Evolutionary conservation across 2,329 filamentous ascomycete genomes (phyloP).

Genomic region (Epichloe uncinata): DNA sequence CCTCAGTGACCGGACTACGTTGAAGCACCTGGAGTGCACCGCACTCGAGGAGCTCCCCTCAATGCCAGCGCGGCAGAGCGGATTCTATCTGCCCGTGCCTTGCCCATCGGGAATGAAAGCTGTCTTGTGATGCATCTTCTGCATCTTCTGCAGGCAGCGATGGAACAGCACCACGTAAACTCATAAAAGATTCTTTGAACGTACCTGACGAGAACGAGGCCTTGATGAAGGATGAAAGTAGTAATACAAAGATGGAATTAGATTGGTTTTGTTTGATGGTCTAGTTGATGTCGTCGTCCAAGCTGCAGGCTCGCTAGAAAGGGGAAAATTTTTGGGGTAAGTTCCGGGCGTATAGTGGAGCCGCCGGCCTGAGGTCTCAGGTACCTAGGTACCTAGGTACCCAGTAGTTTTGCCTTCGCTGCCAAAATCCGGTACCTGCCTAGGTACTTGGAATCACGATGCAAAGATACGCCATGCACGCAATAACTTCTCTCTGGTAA

Average conservation of each 20-base stretch:
- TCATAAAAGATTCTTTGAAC: background rate
- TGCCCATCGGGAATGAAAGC: too few species aligned
- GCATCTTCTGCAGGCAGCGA: background rate
- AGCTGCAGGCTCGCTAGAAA: conserved; percentile 6
- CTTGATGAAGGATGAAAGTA: background rate
- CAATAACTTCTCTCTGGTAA: too few species aligned
- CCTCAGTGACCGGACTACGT: too few species aligned
- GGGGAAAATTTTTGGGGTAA: conserved; percentile 18
- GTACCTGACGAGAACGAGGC: conserved; percentile 1
- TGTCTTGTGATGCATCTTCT: background rate
- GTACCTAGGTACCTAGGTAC: too few species aligned
- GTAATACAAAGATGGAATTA: conserved; percentile 3
- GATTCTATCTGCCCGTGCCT: too few species aligned
- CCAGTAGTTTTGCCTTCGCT: too few species aligned
- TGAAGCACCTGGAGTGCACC: too few species aligned
- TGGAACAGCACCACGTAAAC: background rate
- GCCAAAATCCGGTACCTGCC: too few species aligned
- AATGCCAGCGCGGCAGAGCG: too few species aligned
- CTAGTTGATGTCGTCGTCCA: background rate
- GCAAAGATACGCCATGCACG: too few species aligned
- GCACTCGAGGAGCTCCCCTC: too few species aligned
- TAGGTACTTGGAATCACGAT: too few species aligned
- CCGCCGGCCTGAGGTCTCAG: conserved; percentile 22
- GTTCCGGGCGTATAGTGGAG: conserved; percentile 8
- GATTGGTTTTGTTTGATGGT: background rate